A percentile compares a stretch with the other conserved stretches of the same genome.
Conservation (phyloP, 805 yeast genomes). For the Ogataea paradorogensis region DNA sequence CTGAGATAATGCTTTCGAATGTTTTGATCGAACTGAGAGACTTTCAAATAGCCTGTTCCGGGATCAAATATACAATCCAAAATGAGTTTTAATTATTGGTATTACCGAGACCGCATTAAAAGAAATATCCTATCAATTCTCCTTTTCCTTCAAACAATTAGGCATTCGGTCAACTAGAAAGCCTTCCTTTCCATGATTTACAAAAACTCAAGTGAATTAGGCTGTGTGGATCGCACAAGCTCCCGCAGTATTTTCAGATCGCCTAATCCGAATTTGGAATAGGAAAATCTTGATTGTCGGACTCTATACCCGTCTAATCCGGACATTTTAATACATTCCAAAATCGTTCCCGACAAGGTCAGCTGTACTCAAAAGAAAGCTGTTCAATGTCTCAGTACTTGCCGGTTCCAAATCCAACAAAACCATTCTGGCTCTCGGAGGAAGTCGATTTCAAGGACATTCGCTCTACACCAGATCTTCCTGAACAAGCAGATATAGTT, state of each 20-base stretch:
- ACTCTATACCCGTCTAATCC: background rate
- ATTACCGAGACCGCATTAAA: no score
- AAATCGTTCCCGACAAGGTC: background rate
- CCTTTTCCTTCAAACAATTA: no score
- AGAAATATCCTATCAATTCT: no score
- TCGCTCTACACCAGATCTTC: slow-evolving; percentile 29
- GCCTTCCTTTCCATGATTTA: no score
- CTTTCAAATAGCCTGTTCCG: no score
- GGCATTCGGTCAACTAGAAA: no score
- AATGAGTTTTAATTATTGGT: no score
- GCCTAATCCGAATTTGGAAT: background rate
- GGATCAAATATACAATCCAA: no score
- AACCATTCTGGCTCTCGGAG: slow-evolving; percentile 18
- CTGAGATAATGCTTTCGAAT: no score
- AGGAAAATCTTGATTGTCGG: background rate
- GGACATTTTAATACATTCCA: background rate
- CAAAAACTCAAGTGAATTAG: no score
- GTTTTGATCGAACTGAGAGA: no score
- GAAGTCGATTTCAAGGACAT: slow-evolving; percentile 13
- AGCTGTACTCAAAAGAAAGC: background rate
- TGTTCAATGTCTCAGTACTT: slow-evolving; percentile 10
- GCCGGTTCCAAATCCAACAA: slow-evolving; percentile 22
- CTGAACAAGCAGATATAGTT: slow-evolving; percentile 36
- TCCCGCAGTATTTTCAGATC: slow-evolving; percentile 1
- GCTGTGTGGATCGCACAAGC: no score